These are phyloP conservation scores for Capronia americana DNA, from an alignment of 2,329 filamentous ascomycete genomes.

Conservation along the genomic window DNA sequence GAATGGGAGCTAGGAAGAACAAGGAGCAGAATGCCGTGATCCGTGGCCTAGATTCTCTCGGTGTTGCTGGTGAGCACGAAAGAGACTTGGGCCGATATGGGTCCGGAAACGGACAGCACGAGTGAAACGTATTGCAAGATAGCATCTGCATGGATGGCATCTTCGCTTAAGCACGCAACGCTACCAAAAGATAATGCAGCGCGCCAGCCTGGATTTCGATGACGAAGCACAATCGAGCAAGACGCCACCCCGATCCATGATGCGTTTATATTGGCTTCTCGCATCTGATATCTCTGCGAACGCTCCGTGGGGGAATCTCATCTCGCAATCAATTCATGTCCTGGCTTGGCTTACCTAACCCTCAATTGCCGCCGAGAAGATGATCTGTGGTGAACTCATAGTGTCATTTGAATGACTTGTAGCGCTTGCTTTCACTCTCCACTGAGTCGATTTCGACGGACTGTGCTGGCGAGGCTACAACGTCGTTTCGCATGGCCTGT, in stretches of 20 bases:
- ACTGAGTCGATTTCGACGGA: background rate
- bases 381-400: background rate
- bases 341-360: background rate
- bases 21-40: conserved; percentile 21
- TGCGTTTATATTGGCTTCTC: conserved; percentile 29
- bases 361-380: background rate
- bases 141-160: background rate
- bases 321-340: background rate
- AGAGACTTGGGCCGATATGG: conserved; percentile 1
- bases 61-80: background rate
- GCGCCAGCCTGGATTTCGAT: conserved; percentile 17
- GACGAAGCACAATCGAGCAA: conserved; percentile 28
- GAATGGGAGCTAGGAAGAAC: conserved; percentile 23
- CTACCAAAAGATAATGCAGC: conserved; percentile 31
- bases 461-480: background rate
- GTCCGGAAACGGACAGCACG: conserved; percentile 5
- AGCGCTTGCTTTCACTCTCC: background rate
- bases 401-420: background rate
- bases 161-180: conserved; percentile 12
- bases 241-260: conserved; percentile 35
- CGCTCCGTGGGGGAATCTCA: conserved; percentile 1
- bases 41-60: conserved; percentile 10
- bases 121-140: background rate
- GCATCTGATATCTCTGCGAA: background rate
- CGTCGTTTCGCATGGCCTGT: background rate